These are phyloP conservation scores for Acanthamoeba culbertsoni DNA, from an alignment of 208 protist species.

Conservation along the genomic window DNA sequence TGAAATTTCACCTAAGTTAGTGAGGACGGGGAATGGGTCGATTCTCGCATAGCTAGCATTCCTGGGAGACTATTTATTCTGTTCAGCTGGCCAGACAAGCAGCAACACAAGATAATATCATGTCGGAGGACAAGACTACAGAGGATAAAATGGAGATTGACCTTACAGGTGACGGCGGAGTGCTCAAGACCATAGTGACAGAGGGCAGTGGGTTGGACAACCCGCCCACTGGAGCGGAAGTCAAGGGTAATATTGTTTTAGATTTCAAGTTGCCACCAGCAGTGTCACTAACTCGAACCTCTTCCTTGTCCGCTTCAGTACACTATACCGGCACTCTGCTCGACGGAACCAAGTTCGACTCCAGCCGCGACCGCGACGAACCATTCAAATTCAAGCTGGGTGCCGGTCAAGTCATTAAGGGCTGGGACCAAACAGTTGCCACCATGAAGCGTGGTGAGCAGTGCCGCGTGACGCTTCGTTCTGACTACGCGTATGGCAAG, in stretches of 20 bases:
- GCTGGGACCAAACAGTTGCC: slow-evolving; percentile 75
- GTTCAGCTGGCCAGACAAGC: too few species aligned
- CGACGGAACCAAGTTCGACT: slow-evolving; percentile 84
- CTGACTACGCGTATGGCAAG: slow-evolving; percentile 78
- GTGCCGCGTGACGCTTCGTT: slow-evolving; percentile 30
- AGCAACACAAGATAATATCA: neutral
- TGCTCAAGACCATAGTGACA: slow-evolving; percentile 61
- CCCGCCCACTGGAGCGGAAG: neutral
- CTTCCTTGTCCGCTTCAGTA: slow-evolving; percentile 8
- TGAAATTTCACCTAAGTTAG: too few species aligned
- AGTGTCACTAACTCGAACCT: neutral
- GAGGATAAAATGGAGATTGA: slow-evolving; percentile 25
- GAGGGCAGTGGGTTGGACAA: neutral
- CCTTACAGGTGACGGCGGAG: slow-evolving; percentile 63
- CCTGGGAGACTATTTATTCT: too few species aligned
- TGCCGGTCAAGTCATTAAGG: slow-evolving; percentile 78
- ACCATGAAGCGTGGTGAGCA: slow-evolving; percentile 75
- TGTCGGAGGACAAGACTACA: neutral
- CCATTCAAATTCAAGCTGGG: slow-evolving; percentile 80
- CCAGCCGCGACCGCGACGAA: slow-evolving; percentile 61
- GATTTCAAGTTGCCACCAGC: neutral
- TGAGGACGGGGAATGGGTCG: too few species aligned
- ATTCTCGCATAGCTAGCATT: too few species aligned
- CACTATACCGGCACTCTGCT: slow-evolving; percentile 83
- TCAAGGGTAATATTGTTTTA: neutral